A percentile compares a stretch with the other conserved stretches of the same genome.
Conservation (phyloP, 129 eudicot species). For the Deinandra increscens region DNA sequence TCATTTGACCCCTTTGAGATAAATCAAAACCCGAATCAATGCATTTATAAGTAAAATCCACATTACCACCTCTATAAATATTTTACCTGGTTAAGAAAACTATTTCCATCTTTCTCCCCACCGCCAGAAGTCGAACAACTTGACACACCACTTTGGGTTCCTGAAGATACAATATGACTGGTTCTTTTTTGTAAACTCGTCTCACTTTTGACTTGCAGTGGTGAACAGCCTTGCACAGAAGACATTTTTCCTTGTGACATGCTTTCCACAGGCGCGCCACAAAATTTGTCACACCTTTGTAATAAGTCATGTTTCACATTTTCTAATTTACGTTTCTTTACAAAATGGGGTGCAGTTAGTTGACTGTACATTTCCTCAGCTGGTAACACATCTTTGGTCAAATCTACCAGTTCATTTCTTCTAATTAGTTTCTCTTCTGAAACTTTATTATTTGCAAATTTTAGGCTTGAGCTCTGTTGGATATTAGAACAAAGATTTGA, state of each 20-base stretch:
- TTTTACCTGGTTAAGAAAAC: slow-evolving; percentile 73
- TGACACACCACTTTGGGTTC: slow-evolving; percentile 30
- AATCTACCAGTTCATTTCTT: slow-evolving; percentile 32
- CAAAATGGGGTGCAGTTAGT: slow-evolving; percentile 40
- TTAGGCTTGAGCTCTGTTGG: slow-evolving; percentile 34
- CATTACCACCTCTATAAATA: neutral
- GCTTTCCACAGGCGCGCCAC: slow-evolving; percentile 16
- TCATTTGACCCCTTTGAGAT: slow-evolving; percentile 6
- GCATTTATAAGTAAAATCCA: neutral
- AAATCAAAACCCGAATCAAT: neutral
- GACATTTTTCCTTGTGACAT: slow-evolving; percentile 20
- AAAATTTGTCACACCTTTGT: slow-evolving; percentile 33
- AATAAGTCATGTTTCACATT: slow-evolving; percentile 31
- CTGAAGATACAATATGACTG: slow-evolving; percentile 24
- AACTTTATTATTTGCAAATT: slow-evolving; percentile 29
- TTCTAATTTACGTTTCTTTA: slow-evolving; percentile 53
- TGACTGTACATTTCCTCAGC: slow-evolving; percentile 36
- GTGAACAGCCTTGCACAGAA: slow-evolving; percentile 34
- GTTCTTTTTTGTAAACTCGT: slow-evolving; percentile 25
- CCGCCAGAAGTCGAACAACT: slow-evolving; percentile 37
- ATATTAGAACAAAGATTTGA: slow-evolving; percentile 40
- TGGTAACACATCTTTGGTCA: slow-evolving; percentile 24
- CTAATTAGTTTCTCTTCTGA: slow-evolving; percentile 25
- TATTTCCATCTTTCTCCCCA: slow-evolving; percentile 59
- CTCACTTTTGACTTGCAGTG: slow-evolving; percentile 24